These are phyloP conservation scores for Amauroascus niger DNA, from an alignment of 2,329 filamentous ascomycete species.

Conservation along the genomic window DNA sequence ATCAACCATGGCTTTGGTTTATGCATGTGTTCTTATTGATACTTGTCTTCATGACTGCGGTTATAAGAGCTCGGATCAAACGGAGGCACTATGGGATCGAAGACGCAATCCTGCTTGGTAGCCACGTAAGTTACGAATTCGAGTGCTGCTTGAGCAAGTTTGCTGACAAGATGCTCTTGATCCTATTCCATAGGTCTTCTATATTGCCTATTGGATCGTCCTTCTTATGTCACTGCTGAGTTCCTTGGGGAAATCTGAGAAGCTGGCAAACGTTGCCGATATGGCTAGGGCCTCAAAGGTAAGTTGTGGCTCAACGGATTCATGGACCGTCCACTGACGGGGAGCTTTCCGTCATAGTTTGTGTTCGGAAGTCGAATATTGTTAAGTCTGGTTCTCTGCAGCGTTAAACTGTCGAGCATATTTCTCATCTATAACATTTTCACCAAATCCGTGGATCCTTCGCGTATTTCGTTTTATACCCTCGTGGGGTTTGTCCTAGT, in stretches of 20 bases:
- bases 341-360: background rate
- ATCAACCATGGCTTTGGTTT: conserved; percentile 11
- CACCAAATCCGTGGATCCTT: background rate
- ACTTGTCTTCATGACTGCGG: conserved; percentile 1
- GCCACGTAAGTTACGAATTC: conserved; percentile 1
- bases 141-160: background rate
- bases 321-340: background rate
- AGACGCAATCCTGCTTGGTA: background rate
- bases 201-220: conserved; percentile 4
- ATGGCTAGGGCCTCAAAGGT: conserved; percentile 2
- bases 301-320: background rate
- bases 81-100: conserved; percentile 5
- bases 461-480: background rate
- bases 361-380: conserved; percentile 7
- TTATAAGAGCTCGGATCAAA: conserved; percentile 5
- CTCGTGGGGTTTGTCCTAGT: background rate
- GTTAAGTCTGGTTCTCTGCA: conserved; percentile 2
- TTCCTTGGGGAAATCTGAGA: conserved; percentile 2
- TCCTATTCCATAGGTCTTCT: background rate
- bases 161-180: background rate
- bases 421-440: conserved; percentile 7
- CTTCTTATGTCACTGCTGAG: background rate
- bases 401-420: conserved; percentile 1
- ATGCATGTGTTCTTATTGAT: conserved; percentile 5
- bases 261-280: background rate